Conservation (phyloP, 768 basidiomycete species). For the Coprinellus aureogranulatus region DNA sequence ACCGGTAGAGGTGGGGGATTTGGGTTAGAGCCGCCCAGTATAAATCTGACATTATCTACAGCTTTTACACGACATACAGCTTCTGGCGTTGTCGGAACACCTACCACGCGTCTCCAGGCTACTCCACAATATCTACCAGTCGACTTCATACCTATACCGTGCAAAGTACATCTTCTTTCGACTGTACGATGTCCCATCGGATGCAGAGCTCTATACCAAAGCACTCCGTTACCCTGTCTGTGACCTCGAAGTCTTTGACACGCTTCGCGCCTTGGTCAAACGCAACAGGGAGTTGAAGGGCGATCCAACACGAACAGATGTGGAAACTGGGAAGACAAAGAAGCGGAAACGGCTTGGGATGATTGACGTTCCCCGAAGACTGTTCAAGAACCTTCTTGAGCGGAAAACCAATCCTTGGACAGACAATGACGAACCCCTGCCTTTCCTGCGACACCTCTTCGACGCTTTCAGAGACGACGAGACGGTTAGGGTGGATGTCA, state of each 20-base stretch:
- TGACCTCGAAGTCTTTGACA: constrained; percentile 50
- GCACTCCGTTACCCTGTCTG: constrained; percentile 64
- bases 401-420: constrained; percentile 37
- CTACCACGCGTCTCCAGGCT: constrained; percentile 60
- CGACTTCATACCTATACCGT: constrained; percentile 54
- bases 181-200: constrained; percentile 16
- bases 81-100: constrained; percentile 59
- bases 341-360: not conserved
- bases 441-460: constrained; percentile 62
- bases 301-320: not conserved
- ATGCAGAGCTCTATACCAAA: constrained; percentile 38
- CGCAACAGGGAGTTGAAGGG: constrained; percentile 7
- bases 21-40: too few species aligned
- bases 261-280: constrained; percentile 31
- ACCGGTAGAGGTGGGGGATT: not conserved
- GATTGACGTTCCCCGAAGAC: constrained; percentile 60
- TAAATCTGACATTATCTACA: constrained; percentile 27
- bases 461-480: constrained; percentile 29
- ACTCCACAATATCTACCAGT: constrained; percentile 52
- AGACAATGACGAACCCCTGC: constrained; percentile 54
- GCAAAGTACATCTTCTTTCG: constrained; percentile 62
- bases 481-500: constrained; percentile 41
- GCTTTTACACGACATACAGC: constrained; percentile 80
- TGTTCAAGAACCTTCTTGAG: constrained; percentile 57
- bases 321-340: not conserved